Evolutionary conservation across 2,329 filamentous ascomycete species (phyloP).

Genomic region (Botrytis aclada): DNA sequence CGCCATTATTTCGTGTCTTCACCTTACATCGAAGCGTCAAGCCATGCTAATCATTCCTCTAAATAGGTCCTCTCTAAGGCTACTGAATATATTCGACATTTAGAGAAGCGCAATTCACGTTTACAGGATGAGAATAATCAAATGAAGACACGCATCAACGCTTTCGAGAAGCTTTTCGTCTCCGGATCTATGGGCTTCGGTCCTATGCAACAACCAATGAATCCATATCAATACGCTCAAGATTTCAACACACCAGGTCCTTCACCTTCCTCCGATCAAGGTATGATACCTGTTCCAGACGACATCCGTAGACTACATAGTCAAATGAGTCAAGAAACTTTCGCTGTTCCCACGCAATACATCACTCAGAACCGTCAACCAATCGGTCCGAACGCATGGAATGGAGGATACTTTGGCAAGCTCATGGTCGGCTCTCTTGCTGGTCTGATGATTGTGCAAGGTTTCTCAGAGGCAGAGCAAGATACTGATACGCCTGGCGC

Average conservation of each 20-base stretch:
- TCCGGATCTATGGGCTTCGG: constrained; percentile 63
- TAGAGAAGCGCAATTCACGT: constrained; percentile 85
- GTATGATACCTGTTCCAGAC: constrained; percentile 64
- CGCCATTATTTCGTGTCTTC: neutral
- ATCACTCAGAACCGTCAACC: constrained; percentile 52
- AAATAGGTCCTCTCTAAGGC: constrained; percentile 74
- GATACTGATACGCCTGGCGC: constrained; percentile 62
- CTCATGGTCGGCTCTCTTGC: constrained; percentile 87
- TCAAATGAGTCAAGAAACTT: constrained; percentile 36
- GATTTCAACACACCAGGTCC: constrained; percentile 34
- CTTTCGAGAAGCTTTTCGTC: constrained; percentile 76
- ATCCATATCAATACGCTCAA: constrained; percentile 34
- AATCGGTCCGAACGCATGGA: constrained; percentile 55
- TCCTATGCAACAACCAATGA: constrained; percentile 50
- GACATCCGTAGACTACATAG: constrained; percentile 49
- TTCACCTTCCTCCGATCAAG: constrained; percentile 43
- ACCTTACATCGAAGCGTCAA: neutral
- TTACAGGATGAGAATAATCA: constrained; percentile 76
- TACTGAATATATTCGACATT: constrained; percentile 90
- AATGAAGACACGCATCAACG: constrained; percentile 74
- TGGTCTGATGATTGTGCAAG: constrained; percentile 87
- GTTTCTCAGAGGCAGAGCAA: constrained; percentile 61
- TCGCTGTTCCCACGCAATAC: constrained; percentile 36
- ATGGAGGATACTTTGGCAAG: constrained; percentile 62
- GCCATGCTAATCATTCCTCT: constrained; percentile 17